phyloP scores from a whole-genome alignment of 78 protist species.

The Chrysochromulina tobinii region DNA sequence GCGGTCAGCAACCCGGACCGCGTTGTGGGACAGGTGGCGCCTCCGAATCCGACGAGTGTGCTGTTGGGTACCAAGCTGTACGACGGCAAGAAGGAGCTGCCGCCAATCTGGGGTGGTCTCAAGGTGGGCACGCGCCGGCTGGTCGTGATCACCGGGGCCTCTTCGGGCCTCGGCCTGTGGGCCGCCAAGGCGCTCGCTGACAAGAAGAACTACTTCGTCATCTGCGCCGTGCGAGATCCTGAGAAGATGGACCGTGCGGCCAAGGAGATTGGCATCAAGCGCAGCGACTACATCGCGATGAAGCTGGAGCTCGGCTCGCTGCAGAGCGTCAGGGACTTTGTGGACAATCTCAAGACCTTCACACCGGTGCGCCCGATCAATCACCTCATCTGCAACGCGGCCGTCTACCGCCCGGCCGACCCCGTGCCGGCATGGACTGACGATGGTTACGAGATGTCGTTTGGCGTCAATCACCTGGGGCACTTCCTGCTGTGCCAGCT shows the following conservation, averaged over 20 bases:
- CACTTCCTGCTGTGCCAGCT: slow-evolving; percentile 39
- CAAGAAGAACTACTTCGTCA: neutral
- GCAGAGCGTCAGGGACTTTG: neutral
- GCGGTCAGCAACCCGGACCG: too few species aligned
- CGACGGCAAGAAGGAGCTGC: neutral
- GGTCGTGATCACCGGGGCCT: slow-evolving; percentile 28
- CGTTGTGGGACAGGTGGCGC: too few species aligned
- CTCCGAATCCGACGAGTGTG: too few species aligned
- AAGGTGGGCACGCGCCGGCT: neutral
- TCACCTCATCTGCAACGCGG: slow-evolving; percentile 41
- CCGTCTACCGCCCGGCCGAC: slow-evolving; percentile 24
- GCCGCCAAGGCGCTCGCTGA: neutral
- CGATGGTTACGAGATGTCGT: slow-evolving; percentile 30
- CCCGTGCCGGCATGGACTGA: slow-evolving; percentile 21
- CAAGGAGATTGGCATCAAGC: neutral
- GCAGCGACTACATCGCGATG: neutral
- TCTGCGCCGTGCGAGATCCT: slow-evolving; percentile 36
- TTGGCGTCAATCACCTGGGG: slow-evolving; percentile 23
- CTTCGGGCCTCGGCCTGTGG: slow-evolving; percentile 23
- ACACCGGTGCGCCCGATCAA: neutral
- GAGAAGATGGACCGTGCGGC: slow-evolving; percentile 1
- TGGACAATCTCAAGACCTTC: neutral
- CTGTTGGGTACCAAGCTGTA: too few species aligned
- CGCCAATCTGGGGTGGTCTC: neutral
- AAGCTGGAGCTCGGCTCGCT: slow-evolving; percentile 14